A percentile compares a stretch with the other conserved stretches of the same genome.
Conservation (phyloP, 257 asterid genomes). For the Striga asiatica region DNA sequence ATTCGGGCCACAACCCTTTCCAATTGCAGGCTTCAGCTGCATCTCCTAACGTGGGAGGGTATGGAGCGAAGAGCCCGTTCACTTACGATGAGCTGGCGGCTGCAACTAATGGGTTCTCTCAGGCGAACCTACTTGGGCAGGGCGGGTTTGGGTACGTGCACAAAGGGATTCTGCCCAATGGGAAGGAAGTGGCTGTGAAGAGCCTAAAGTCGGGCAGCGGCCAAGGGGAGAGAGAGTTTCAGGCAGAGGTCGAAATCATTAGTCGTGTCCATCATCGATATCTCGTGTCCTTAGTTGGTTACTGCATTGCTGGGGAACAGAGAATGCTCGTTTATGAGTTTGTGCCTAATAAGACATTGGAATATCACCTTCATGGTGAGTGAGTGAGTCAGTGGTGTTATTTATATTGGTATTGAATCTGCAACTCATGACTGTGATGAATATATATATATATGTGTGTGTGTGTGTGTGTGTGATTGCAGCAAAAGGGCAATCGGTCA, state of each 20-base stretch:
- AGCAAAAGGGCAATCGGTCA: constrained; percentile 57
- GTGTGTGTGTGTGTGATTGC: too few relatives aligned
- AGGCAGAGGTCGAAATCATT: constrained; percentile 92
- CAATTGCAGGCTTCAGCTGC: too few relatives aligned
- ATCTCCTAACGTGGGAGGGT: constrained; percentile 52
- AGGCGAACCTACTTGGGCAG: constrained; percentile 87
- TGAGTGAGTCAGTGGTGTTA: too few relatives aligned
- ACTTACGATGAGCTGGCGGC: constrained; percentile 64
- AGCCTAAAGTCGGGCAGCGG: constrained; percentile 87
- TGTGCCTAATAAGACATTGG: constrained; percentile 71
- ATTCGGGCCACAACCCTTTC: too few relatives aligned
- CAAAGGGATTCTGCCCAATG: constrained; percentile 70
- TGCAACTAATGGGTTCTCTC: constrained; percentile 91
- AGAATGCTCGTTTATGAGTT: constrained; percentile 87
- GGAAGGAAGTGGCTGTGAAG: constrained; percentile 83
- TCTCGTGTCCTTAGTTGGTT: constrained; percentile 85
- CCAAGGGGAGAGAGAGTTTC: constrained; percentile 89
- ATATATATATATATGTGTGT: too few relatives aligned
- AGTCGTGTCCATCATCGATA: constrained; percentile 94
- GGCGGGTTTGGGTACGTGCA: constrained; percentile 97
- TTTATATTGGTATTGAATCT: too few relatives aligned
- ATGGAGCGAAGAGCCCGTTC: constrained; percentile 62
- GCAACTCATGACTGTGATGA: too few relatives aligned
- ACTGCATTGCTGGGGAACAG: constrained; percentile 58
- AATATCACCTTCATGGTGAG: constrained; percentile 71